These are phyloP conservation scores for Penicillium crustosum DNA, from an alignment of 2,329 filamentous ascomycete genomes.

Conservation along the genomic window DNA sequence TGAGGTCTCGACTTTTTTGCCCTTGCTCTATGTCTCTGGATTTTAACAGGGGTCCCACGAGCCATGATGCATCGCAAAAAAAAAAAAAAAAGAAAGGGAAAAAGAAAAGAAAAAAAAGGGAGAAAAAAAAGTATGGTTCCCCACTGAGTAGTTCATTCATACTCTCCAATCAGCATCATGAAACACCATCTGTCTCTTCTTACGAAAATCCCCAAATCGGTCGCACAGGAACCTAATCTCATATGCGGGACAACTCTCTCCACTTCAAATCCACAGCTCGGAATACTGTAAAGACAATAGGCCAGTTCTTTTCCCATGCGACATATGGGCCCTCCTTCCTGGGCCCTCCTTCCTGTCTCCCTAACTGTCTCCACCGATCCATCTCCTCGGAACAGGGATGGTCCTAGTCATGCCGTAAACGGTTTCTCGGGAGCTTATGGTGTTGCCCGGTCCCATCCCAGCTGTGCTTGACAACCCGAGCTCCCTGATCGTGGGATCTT, in stretches of 20 bases:
- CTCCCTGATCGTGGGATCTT: conserved; percentile 22
- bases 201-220: conserved; percentile 14
- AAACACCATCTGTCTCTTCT: conserved; percentile 8
- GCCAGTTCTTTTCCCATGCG: not conserved
- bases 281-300: not conserved
- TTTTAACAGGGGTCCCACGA: conserved; percentile 13
- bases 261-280: conserved; percentile 7
- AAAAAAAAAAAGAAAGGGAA: not conserved
- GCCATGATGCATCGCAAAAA: not conserved
- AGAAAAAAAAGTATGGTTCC: not conserved
- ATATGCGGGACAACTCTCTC: conserved; percentile 3
- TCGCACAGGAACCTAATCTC: conserved; percentile 24
- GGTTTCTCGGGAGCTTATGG: conserved; percentile 24
- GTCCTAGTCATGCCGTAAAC: conserved; percentile 19
- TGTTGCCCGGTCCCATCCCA: conserved; percentile 29
- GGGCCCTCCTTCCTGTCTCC: not conserved
- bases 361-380: conserved; percentile 4
- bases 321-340: not conserved
- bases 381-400: conserved; percentile 17
- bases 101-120: not conserved
- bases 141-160: conserved; percentile 8
- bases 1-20: not conserved
- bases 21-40: not conserved
- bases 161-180: conserved; percentile 17
- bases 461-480: conserved; percentile 27